Conservation (phyloP, 306 rosid species). For the Delonix regia region DNA sequence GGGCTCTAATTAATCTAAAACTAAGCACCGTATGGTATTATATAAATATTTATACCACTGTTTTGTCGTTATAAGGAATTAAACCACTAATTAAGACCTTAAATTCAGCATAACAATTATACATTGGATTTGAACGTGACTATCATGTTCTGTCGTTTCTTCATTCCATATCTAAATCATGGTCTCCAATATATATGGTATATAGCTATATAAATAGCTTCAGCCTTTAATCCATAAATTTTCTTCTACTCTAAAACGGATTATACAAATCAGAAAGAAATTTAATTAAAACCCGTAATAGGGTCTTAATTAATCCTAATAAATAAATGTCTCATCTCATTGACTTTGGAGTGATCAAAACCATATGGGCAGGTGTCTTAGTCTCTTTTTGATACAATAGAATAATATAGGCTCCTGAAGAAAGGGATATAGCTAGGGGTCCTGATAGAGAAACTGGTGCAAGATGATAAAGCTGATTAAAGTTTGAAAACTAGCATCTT, state of each 20-base stretch:
- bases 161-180: neutral
- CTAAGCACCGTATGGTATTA: neutral
- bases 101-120: slow-evolving; percentile 19
- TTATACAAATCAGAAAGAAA: neutral
- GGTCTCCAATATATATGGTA: neutral
- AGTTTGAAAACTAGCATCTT: neutral
- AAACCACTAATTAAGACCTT: slow-evolving; percentile 8
- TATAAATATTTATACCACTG: neutral
- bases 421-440: slow-evolving; percentile 1
- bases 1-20: slow-evolving; percentile 26
- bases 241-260: neutral
- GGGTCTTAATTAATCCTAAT: neutral
- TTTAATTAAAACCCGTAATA: neutral
- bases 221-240: neutral
- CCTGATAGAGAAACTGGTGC: neutral
- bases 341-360: neutral
- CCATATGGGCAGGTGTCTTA: neutral
- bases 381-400: neutral
- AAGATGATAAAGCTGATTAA: neutral
- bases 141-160: slow-evolving; percentile 17
- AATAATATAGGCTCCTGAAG: neutral
- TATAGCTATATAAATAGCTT: neutral
- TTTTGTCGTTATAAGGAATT: neutral
- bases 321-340: neutral
- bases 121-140: slow-evolving; percentile 8